Base-by-base conservation (phyloP, 352 stramenopile genomes). In the Globisporangium echinulatum region DNA sequence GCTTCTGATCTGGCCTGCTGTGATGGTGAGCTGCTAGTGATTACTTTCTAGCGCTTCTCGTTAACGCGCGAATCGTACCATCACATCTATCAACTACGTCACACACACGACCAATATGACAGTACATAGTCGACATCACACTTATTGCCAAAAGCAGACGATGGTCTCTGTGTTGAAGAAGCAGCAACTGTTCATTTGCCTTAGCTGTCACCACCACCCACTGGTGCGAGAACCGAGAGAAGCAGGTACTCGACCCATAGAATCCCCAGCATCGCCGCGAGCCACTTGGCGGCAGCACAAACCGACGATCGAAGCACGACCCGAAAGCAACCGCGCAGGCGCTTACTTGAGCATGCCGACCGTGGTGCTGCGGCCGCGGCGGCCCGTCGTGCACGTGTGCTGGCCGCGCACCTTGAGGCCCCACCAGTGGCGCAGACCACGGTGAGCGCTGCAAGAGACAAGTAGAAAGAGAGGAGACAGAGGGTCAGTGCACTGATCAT, bases 351-450 rank as follows among this genome's bases (percentile, higher is more conserved):
- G 80, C 67, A 94, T 90, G 60, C 84, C 84, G 62, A 92, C 82
- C 56, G 81, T 87, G 19, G 19, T 25, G 56, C 79, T 86, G 65
- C 77, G 76, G 59, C 84, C 80, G 55, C 94, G 96, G 83, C 97
- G 96, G 77, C 97, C 97, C 68, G 97, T 99, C 75, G 97, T 99
- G 89, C 98, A 99, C 75, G 97, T 99, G 96, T 99, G 97, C 90
- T 99, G 97, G 73, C 97, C 97, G 89, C 97, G 96, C 63, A 99
- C 97, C 75, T 98, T 97, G 79, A 99, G 88, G 70, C 96, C 96
- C 97, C 97, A 99, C 94, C 97, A 99, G 92, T 99, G 97, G 88
- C 97, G 95, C 62, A 99, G 89, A 99, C 97, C 97, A 93, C 97
- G 96, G 89, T 99, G 97, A 69, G 92, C 94, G 75, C 56, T 62